These are phyloP conservation scores for Hyaloscypha finlandica DNA, from an alignment of 495 filamentous ascomycete genomes.

Conservation along the genomic window DNA sequence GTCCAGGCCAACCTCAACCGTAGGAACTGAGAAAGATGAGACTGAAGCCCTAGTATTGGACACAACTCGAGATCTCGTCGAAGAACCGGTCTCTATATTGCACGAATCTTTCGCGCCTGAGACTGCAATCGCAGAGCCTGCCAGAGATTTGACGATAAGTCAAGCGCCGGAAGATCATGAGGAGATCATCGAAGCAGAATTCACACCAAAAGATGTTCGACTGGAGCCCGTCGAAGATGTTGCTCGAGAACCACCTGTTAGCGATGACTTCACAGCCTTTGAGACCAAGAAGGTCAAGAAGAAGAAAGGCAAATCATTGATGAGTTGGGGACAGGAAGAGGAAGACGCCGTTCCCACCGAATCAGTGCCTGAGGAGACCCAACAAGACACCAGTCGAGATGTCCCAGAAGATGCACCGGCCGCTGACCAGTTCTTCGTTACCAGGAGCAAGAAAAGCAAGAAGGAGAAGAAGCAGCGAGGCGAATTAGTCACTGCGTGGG, in stretches of 20 bases:
- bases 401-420: background rate
- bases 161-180: background rate
- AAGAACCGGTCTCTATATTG: background rate
- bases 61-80: background rate
- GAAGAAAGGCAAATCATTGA: slow-evolving; percentile 33
- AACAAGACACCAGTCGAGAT: background rate
- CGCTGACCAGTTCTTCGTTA: slow-evolving; percentile 17
- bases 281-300: slow-evolving; percentile 39
- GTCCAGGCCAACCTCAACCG: slow-evolving; percentile 21
- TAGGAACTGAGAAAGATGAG: slow-evolving; percentile 38
- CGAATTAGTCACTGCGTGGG: slow-evolving; percentile 14
- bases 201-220: background rate
- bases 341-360: background rate
- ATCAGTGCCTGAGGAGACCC: background rate
- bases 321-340: slow-evolving; percentile 16
- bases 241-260: slow-evolving; percentile 30
- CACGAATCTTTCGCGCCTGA: background rate
- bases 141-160: background rate
- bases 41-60: background rate
- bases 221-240: background rate
- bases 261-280: slow-evolving; percentile 23
- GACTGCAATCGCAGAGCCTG: background rate
- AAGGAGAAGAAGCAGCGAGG: slow-evolving; percentile 44
- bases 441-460: slow-evolving; percentile 27
- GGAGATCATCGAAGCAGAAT: background rate